Evolutionary conservation across 2,329 filamentous ascomycete genomes (phyloP), one percentile per base, ranked within the genome.

Genomic region (Epichloe gansuensis): DNA sequence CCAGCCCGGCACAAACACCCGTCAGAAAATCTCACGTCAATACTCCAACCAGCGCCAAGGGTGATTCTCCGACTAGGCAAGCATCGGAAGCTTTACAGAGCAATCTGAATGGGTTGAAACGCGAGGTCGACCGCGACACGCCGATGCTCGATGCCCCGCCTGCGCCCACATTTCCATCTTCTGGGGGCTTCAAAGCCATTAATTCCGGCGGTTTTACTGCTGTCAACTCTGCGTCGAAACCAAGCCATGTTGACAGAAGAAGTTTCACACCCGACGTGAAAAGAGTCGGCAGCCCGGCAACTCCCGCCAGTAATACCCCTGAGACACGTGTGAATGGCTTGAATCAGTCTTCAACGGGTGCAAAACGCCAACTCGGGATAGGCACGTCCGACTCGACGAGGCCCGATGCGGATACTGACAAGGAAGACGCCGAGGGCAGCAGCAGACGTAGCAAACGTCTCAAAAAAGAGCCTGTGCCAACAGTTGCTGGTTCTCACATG

Each of bases 401-500:
- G 56, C 76, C 74, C 54, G 77, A 80, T 21, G 65, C 62, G 9
- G 69, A 70, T 4, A 63, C 63, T 11, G 73, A 76, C 43, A 74
- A 71, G 36, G 78, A 80, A 9, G 84, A 89, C 50, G 68, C 67
- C 1, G 85, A 89, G 48, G 74, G 72, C 58, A 79, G 79, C 55
- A 88, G 85, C 57, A 81, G 93, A 56, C 83, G 91, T 53, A 96
- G 90, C 68, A 98, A 98, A 71, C 82, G 93, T 43, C 75, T 95
- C 12, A 95, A 93, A 68, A 95, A 94, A 54, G 78, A 81, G 68
- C 73, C 75, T 43, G 78, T 84, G 38, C 89, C 91, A 43, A 95
- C 88, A 36, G 89, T 98, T 59, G 89, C 89, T 57, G 93, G 93
- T 51, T 97, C 91, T 50, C 89, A 97, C 70, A 97, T 97, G 89